Evolutionary conservation across 106 monocot genomes (phyloP).

Genomic region (Allium fistulosum): DNA sequence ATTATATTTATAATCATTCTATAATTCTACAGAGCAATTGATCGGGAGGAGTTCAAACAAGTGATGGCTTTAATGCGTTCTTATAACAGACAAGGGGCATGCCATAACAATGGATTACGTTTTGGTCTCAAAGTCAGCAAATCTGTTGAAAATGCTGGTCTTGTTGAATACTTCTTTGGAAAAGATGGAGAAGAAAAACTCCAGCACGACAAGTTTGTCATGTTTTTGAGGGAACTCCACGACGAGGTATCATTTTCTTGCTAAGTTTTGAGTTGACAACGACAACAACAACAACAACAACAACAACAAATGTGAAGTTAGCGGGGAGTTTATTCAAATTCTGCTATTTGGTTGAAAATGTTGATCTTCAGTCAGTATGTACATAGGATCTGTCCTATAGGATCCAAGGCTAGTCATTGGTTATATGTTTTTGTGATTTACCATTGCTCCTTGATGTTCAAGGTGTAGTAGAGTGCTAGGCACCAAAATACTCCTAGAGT

Average conservation of each 20-base stretch:
- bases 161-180: slow-evolving; percentile 82
- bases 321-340: no score
- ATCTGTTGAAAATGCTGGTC: slow-evolving; percentile 62
- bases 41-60: slow-evolving; percentile 83
- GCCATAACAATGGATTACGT: slow-evolving; percentile 60
- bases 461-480: no score
- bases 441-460: no score
- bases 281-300: no score
- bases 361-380: no score
- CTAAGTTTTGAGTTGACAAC: background rate
- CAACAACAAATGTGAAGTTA: no score
- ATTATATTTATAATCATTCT: no score
- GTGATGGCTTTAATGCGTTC: slow-evolving; percentile 88
- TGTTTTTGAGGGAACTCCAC: slow-evolving; percentile 69
- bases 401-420: no score
- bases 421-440: no score
- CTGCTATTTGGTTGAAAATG: no score
- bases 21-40: slow-evolving; percentile 67
- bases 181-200: slow-evolving; percentile 62
- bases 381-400: no score
- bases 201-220: slow-evolving; percentile 71
- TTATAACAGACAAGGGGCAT: slow-evolving; percentile 79
- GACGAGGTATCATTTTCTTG: slow-evolving; percentile 45
- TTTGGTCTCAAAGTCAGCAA: slow-evolving; percentile 39
- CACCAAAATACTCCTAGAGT: no score